A percentile compares a stretch with the other conserved stretches of the same genome.
These are phyloP conservation scores for Macroventuria anomochaeta DNA, from an alignment of 2,329 filamentous ascomycete genomes.

Conservation along the genomic window DNA sequence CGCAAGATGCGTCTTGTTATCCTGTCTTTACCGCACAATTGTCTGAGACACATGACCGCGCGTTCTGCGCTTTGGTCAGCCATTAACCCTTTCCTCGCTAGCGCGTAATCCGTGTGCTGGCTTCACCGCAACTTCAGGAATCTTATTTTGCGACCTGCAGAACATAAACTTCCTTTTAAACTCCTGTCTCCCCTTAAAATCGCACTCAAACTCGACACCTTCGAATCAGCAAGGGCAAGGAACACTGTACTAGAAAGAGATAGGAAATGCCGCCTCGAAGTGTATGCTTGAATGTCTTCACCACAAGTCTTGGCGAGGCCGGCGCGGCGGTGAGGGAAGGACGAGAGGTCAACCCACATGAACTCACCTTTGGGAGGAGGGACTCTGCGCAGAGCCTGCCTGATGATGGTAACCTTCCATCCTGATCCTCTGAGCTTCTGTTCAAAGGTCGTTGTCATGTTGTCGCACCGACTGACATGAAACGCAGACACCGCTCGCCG, in stretches of 20 bases:
- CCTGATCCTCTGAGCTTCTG: not conserved
- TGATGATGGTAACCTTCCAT: conserved; percentile 29
- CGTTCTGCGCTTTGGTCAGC: conserved; percentile 41
- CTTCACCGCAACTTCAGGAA: conserved; percentile 48
- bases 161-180: conserved; percentile 36
- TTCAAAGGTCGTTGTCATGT: not conserved
- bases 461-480: conserved; percentile 16
- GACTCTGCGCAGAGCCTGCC: conserved; percentile 37
- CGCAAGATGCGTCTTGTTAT: conserved; percentile 3
- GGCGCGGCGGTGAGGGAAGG: conserved; percentile 38
- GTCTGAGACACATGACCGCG: conserved; percentile 43
- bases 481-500: conserved; percentile 26
- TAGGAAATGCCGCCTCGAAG: conserved; percentile 46
- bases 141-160: conserved; percentile 34
- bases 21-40: conserved; percentile 17
- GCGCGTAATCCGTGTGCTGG: conserved; percentile 44
- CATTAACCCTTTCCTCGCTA: conserved; percentile 36
- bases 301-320: conserved; percentile 38
- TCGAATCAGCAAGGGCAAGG: conserved; percentile 20
- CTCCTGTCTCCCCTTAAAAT: conserved; percentile 25
- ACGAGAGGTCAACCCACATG: conserved; percentile 22
- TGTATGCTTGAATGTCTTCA: conserved; percentile 48
- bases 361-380: conserved; percentile 31
- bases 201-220: conserved; percentile 13
- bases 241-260: conserved; percentile 18